Evolutionary conservation across 2,329 filamentous ascomycete genomes (phyloP).

Genomic region (Lecanosticta acicola): DNA sequence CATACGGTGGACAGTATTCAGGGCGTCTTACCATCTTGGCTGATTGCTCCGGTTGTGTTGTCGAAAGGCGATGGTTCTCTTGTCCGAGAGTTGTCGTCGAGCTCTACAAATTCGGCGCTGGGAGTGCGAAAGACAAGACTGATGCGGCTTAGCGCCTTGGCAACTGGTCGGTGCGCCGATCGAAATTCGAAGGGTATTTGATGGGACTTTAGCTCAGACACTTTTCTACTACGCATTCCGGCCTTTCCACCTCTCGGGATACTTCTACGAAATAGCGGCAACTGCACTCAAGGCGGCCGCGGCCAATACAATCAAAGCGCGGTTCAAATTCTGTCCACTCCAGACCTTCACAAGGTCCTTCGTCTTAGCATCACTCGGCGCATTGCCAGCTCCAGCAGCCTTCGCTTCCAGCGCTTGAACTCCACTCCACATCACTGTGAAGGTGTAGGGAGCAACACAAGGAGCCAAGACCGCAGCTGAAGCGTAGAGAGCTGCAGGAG

Average conservation of each 20-base stretch:
- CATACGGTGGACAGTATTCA: background rate
- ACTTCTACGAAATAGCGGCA: conserved; percentile 9
- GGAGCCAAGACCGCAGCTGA: conserved; percentile 20
- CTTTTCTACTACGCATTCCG: background rate
- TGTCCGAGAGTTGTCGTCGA: background rate
- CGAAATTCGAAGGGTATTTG: too few species aligned
- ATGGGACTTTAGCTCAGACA: too few species aligned
- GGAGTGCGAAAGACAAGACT: too few species aligned
- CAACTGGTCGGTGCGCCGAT: too few species aligned
- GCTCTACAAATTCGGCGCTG: background rate
- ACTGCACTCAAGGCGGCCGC: conserved; percentile 17
- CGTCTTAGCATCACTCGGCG: conserved; percentile 19
- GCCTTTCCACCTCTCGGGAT: background rate
- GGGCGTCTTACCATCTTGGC: conserved; percentile 16
- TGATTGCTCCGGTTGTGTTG: conserved; percentile 12
- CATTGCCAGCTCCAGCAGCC: conserved; percentile 11
- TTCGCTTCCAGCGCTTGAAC: conserved; percentile 20
- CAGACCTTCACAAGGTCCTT: conserved; percentile 22
- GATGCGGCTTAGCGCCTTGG: too few species aligned
- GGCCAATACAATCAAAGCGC: conserved; percentile 14
- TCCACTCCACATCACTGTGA: conserved; percentile 20
- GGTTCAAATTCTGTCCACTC: conserved; percentile 20
- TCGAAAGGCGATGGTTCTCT: background rate
- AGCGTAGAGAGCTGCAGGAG: conserved; percentile 19
- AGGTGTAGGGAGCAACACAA: conserved; percentile 25